A percentile compares a stretch with the other conserved stretches of the same genome.
These are phyloP conservation scores for Rhodotorula sp. DNA, from an alignment of 1,284 basidiomycete genomes.

Conservation along the genomic window DNA sequence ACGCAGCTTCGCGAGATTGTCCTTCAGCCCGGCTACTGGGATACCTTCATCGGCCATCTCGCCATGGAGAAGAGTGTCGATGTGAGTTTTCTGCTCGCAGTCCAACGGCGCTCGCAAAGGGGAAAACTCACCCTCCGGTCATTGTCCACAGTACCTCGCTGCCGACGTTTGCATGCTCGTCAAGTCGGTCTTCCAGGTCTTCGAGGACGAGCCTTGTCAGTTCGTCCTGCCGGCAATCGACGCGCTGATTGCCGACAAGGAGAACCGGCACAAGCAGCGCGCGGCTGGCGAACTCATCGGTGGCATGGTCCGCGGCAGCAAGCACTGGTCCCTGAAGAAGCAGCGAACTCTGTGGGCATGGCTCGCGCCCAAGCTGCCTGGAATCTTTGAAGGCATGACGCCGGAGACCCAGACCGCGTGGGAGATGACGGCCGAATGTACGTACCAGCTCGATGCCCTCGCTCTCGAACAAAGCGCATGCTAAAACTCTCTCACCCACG, in stretches of 20 bases:
- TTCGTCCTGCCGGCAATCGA: constrained; percentile 61
- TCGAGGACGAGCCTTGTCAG: constrained; percentile 58
- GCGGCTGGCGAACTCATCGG: constrained; percentile 82
- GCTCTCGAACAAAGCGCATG: not conserved
- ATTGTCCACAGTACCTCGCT: constrained; percentile 30
- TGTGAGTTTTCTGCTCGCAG: constrained; percentile 1
- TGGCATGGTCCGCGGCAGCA: constrained; percentile 69
- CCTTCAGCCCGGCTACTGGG: constrained; percentile 61
- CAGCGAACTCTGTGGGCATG: constrained; percentile 73
- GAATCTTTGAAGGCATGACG: constrained; percentile 62
- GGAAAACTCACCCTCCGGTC: not conserved
- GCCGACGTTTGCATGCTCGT: constrained; percentile 44
- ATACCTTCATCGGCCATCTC: constrained; percentile 48
- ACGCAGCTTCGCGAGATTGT: constrained; percentile 60
- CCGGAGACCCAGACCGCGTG: constrained; percentile 52
- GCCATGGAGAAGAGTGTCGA: constrained; percentile 43
- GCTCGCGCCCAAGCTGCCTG: constrained; percentile 67
- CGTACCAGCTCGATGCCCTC: not conserved
- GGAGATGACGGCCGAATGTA: constrained; percentile 50
- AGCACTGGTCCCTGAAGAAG: constrained; percentile 76
- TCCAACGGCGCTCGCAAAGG: too few relatives aligned
- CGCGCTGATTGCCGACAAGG: constrained; percentile 60
- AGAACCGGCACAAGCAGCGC: constrained; percentile 85
- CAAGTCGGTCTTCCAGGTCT: constrained; percentile 55
- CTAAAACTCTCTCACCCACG: not conserved